phyloP scores from a whole-genome alignment of 2,329 filamentous ascomycete genomes.

The Fusarium solani-melongenae region DNA sequence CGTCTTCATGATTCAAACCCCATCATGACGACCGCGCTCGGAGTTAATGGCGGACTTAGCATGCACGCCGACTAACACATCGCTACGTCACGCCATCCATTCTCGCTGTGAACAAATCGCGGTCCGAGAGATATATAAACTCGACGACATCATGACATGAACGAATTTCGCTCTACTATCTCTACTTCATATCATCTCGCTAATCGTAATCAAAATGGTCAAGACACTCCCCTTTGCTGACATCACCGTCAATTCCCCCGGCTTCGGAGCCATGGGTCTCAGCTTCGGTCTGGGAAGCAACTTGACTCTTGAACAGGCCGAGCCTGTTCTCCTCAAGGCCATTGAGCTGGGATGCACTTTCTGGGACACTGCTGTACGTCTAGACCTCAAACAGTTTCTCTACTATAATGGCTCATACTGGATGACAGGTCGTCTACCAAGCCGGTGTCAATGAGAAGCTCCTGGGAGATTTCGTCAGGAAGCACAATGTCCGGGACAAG shows the following conservation, averaged over 20 bases:
- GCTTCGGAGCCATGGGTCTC: slow-evolving; percentile 8
- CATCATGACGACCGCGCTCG: neutral
- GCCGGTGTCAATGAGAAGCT: slow-evolving; percentile 62
- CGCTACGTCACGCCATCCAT: neutral
- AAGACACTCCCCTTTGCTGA: slow-evolving; percentile 7
- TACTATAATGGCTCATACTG: neutral
- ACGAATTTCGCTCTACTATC: neutral
- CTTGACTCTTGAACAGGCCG: slow-evolving; percentile 7
- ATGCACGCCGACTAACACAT: neutral
- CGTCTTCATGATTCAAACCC: neutral
- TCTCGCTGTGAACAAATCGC: neutral
- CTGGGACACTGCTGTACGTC: slow-evolving; percentile 20
- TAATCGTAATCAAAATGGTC: slow-evolving; percentile 4
- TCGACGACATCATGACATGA: neutral
- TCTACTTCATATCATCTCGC: neutral
- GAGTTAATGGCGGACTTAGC: neutral
- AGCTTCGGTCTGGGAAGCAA: slow-evolving; percentile 2
- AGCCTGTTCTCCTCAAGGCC: slow-evolving; percentile 56
- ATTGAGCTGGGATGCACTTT: slow-evolving; percentile 17
- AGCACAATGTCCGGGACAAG: slow-evolving; percentile 62
- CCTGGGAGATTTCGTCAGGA: slow-evolving; percentile 61
- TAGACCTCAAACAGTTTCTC: neutral
- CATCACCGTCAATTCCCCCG: neutral
- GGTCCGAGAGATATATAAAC: neutral
- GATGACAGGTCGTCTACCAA: slow-evolving; percentile 55